Percentiles rank a stretch among this genome's conserved stretches.
Conservation (phyloP, 805 yeast species). For the Candida ascalaphidarum region DNA sequence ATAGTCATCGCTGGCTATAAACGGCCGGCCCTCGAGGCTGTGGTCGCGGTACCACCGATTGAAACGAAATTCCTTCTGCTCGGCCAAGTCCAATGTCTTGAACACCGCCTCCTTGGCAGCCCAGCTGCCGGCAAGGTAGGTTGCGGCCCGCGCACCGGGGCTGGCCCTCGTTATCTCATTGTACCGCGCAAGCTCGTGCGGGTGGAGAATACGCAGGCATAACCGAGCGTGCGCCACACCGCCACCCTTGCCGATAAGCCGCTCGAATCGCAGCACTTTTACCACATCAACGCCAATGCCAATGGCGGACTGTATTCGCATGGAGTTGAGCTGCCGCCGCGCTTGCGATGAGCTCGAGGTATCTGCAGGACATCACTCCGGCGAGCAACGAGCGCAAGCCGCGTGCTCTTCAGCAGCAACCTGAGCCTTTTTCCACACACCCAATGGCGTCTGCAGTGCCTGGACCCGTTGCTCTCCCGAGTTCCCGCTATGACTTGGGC, state of each 20-base stretch:
- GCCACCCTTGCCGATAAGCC: slow-evolving; percentile 26
- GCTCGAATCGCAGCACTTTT: slow-evolving; percentile 35
- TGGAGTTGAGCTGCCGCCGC: background rate
- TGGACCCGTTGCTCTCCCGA: slow-evolving; percentile 75
- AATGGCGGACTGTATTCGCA: slow-evolving; percentile 8
- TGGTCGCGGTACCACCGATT: slow-evolving; percentile 49
- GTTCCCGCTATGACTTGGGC: slow-evolving; percentile 66
- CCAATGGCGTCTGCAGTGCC: slow-evolving; percentile 83
- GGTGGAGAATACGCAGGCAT: slow-evolving; percentile 43
- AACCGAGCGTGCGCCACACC: slow-evolving; percentile 22
- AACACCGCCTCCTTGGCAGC: slow-evolving; percentile 68
- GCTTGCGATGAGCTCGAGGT: no score
- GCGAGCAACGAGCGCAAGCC: no score
- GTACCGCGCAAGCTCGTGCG: slow-evolving; percentile 27
- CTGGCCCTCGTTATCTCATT: slow-evolving; percentile 6
- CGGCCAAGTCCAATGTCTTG: slow-evolving; percentile 43
- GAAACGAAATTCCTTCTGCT: slow-evolving; percentile 49
- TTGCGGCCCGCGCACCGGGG: slow-evolving; percentile 17
- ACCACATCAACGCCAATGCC: slow-evolving; percentile 57
- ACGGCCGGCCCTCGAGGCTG: slow-evolving; percentile 36
- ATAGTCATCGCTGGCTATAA: slow-evolving; percentile 23
- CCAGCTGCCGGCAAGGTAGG: slow-evolving; percentile 57
- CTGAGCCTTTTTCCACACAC: background rate
- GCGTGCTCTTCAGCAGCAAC: no score
- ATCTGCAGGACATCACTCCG: no score